These are phyloP conservation scores for Oropetium thomaeum DNA, from an alignment of 176 grass and related monocot species.

Conservation along the genomic window DNA sequence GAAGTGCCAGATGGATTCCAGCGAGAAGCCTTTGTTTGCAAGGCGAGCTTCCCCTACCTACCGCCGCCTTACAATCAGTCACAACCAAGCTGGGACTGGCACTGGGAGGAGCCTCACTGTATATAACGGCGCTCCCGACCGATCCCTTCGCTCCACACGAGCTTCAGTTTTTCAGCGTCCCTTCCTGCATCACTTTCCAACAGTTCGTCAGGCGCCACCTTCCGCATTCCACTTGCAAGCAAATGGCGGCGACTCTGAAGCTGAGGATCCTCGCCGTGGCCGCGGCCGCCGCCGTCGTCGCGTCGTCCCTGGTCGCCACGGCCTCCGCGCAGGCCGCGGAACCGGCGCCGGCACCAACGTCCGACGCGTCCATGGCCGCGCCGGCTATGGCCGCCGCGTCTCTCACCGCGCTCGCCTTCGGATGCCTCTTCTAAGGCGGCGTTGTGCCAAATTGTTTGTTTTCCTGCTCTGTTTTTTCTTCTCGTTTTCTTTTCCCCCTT, in stretches of 20 bases:
- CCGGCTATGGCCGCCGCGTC: constrained; percentile 37
- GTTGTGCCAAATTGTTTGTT: not conserved
- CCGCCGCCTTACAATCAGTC: not conserved
- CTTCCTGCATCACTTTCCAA: not conserved
- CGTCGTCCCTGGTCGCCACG: constrained; percentile 20
- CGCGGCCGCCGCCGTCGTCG: not conserved
- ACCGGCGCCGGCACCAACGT: constrained; percentile 36
- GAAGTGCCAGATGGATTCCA: constrained; percentile 30
- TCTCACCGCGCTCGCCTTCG: constrained; percentile 30
- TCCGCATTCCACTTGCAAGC: not conserved
- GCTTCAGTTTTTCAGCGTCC: not conserved
- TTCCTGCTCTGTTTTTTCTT: not conserved
- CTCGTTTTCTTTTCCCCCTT: rapidly evolving
- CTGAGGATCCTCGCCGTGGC: constrained; percentile 40
- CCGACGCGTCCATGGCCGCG: constrained; percentile 23
- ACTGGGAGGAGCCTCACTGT: not conserved
- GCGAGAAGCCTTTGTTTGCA: constrained; percentile 27
- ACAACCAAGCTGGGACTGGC: not conserved
- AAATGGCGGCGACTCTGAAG: constrained; percentile 46
- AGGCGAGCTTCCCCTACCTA: constrained; percentile 1
- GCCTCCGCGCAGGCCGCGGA: constrained; percentile 26
- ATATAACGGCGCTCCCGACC: not conserved
- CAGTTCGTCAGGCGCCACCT: not conserved
- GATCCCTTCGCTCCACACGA: constrained; percentile 4
- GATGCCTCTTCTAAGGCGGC: constrained; percentile 37